These are phyloP conservation scores for Tolypocladium ophioglossoides DNA, from an alignment of 2,329 filamentous ascomycete genomes.

Conservation along the genomic window DNA sequence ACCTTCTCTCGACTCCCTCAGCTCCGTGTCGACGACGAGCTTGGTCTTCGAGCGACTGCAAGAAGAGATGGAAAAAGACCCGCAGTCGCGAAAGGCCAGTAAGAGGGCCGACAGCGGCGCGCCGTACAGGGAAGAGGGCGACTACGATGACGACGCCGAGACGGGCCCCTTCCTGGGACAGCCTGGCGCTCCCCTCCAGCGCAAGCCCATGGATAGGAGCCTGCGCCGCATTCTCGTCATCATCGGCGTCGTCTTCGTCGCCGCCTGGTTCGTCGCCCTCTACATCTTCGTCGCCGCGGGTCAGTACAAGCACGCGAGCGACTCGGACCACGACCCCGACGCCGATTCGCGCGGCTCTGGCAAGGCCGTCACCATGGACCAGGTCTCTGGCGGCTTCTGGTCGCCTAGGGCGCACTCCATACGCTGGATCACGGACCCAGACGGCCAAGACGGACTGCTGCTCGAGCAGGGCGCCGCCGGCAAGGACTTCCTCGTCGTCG, in stretches of 20 bases:
- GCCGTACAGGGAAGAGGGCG: slow-evolving; percentile 21
- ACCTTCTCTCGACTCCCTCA: slow-evolving; percentile 47
- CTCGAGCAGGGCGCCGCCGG: slow-evolving; percentile 57
- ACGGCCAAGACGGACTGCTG: slow-evolving; percentile 74
- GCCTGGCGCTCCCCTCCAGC: slow-evolving; percentile 22
- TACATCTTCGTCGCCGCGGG: slow-evolving; percentile 55
- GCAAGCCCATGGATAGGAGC: slow-evolving; percentile 53
- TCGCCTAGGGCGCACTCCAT: slow-evolving; percentile 52
- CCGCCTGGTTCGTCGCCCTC: slow-evolving; percentile 59
- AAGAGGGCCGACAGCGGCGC: slow-evolving; percentile 10
- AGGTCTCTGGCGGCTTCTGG: slow-evolving; percentile 59
- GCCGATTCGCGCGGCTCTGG: slow-evolving; percentile 55
- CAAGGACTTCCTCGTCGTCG: slow-evolving; percentile 72
- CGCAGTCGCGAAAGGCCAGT: slow-evolving; percentile 7
- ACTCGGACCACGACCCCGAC: slow-evolving; percentile 55
- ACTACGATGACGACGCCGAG: slow-evolving; percentile 30
- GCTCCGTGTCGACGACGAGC: slow-evolving; percentile 76
- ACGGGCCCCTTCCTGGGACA: slow-evolving; percentile 41
- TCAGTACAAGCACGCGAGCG: slow-evolving; percentile 53
- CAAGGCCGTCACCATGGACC: slow-evolving; percentile 63
- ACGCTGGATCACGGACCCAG: slow-evolving; percentile 64
- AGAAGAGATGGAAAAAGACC: slow-evolving; percentile 35
- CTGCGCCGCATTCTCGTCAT: slow-evolving; percentile 54
- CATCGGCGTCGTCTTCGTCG: slow-evolving; percentile 46
- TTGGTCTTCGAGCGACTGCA: slow-evolving; percentile 69